These are phyloP conservation scores for Mycosphaerelloides madeirae DNA, from an alignment of 2,329 filamentous ascomycete genomes.

Conservation along the genomic window DNA sequence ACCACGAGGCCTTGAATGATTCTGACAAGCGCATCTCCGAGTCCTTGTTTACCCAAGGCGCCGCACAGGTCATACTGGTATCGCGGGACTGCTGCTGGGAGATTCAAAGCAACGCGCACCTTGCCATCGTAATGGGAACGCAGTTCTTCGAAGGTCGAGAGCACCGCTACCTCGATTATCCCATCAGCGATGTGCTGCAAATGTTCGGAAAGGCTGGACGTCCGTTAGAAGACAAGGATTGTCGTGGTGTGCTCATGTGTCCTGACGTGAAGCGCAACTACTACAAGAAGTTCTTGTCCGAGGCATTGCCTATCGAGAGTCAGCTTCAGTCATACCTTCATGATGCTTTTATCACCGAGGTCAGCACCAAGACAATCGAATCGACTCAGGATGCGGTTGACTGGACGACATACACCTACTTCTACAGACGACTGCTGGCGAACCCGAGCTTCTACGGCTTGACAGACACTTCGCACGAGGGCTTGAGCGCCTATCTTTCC, in stretches of 20 bases:
- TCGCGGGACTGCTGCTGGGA: conserved; percentile 96
- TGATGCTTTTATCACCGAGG: conserved; percentile 94
- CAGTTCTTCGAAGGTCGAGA: conserved; percentile 96
- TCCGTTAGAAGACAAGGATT: conserved; percentile 70
- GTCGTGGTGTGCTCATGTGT: conserved; percentile 93
- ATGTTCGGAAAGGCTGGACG: conserved; percentile 95
- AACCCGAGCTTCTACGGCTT: conserved; percentile 97
- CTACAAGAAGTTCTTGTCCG: conserved; percentile 97
- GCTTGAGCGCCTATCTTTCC: conserved; percentile 87
- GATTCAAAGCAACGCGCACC: conserved; percentile 76
- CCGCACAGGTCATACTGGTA: conserved; percentile 77
- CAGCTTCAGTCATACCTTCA: conserved; percentile 87
- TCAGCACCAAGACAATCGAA: conserved; percentile 91
- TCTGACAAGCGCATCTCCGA: conserved; percentile 93
- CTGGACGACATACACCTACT: conserved; percentile 98
- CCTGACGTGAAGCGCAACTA: conserved; percentile 92
- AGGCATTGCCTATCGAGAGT: conserved; percentile 91
- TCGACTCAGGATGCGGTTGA: conserved; percentile 96
- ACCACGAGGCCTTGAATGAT: conserved; percentile 83
- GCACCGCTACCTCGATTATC: conserved; percentile 95
- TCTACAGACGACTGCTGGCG: conserved; percentile 87
- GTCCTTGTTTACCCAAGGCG: conserved; percentile 82
- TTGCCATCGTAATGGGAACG: conserved; percentile 95
- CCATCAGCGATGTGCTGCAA: conserved; percentile 86
- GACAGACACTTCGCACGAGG: conserved; percentile 82